Conservation (phyloP, 2,329 filamentous ascomycete species). For the Aspergillus fumigatus region DNA sequence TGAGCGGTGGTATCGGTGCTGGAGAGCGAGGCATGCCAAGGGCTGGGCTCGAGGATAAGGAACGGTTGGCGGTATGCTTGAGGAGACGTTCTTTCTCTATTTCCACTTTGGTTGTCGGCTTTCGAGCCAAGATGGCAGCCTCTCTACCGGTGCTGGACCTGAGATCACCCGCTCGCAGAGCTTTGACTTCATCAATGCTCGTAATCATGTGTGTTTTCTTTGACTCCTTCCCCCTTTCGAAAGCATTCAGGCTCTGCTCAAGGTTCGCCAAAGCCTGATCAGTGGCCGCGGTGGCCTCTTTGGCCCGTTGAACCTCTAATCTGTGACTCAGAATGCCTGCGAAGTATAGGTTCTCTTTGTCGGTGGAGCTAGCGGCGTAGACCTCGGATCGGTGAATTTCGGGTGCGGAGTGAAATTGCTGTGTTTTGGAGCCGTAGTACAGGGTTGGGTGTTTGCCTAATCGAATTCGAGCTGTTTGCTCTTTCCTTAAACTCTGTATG, state of each 20-base stretch:
- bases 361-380: conserved; percentile 44
- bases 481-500: conserved; percentile 39
- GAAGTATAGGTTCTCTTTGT: conserved; percentile 50
- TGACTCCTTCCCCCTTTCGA: conserved; percentile 57
- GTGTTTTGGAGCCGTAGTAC: conserved; percentile 53
- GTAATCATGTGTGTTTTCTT: conserved; percentile 47
- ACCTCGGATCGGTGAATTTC: conserved; percentile 56
- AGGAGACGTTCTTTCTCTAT: conserved; percentile 41
- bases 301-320: conserved; percentile 51
- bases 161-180: conserved; percentile 32
- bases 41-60: conserved; percentile 40
- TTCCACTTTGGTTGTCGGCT: conserved; percentile 35
- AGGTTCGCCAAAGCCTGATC: conserved; percentile 58
- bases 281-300: conserved; percentile 51
- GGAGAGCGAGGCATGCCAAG: conserved; percentile 35
- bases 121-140: conserved; percentile 25
- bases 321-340: conserved; percentile 55
- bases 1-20: conserved; percentile 30
- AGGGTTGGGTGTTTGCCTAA: conserved; percentile 51
- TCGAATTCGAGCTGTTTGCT: conserved; percentile 42
- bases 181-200: conserved; percentile 33
- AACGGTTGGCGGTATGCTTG: conserved; percentile 33
- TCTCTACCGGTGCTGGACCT: conserved; percentile 27
- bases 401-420: conserved; percentile 50
- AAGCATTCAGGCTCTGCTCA: conserved; percentile 55